Base-by-base conservation (phyloP, 2,329 filamentous ascomycete species). In the Alternaria incomplexa region DNA sequence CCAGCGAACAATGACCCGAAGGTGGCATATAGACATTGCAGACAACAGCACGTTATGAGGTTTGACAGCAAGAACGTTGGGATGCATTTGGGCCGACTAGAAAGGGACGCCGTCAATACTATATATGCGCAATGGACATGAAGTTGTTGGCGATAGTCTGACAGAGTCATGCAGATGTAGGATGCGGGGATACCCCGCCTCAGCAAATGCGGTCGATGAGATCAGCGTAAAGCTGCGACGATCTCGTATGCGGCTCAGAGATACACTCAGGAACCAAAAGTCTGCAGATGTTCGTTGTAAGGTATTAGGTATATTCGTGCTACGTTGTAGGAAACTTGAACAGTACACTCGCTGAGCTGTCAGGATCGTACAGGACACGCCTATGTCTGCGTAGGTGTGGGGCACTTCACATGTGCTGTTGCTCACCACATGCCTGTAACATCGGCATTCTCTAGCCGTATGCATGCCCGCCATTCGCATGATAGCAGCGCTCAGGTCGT, bases 111-210 rank as follows among this genome's bases (percentile, higher is more conserved):
- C 3, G 20, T 17, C 66, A 58, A 63, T 62, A 58, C 4, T 40
- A 52, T 1, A 8, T 10, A 3, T 25, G 13, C 13, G 48, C 48
- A 52, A 63, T 56, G 60, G 45, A 68, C 59, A 52, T 47, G 40
- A 51, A 48, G 66, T 65, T 56, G 64, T 54, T 72, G 66, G 63
- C 61, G 62, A 22, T 23, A 32, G 45, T 20, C 32, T 36, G 36
- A 58, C 17, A 40, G 36, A 40, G 36, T 40, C 4, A 5, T 57
- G 45, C 28, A 43, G 2, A 23, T 20, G 26, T 45, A 20, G 20
- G n/a, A 51, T 56, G 15, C 15, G 36, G 23, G 23, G 17, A 28
- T 32, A 47, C 58, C 58, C 52, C 58, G 58, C 58, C 48, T 56
- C 46, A 17, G 30, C 30, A 57, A 30, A 26, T 44, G 40, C 26